These are phyloP conservation scores for Thielaviopsis musarum DNA, from an alignment of 2,329 filamentous ascomycete genomes.

Conservation along the genomic window DNA sequence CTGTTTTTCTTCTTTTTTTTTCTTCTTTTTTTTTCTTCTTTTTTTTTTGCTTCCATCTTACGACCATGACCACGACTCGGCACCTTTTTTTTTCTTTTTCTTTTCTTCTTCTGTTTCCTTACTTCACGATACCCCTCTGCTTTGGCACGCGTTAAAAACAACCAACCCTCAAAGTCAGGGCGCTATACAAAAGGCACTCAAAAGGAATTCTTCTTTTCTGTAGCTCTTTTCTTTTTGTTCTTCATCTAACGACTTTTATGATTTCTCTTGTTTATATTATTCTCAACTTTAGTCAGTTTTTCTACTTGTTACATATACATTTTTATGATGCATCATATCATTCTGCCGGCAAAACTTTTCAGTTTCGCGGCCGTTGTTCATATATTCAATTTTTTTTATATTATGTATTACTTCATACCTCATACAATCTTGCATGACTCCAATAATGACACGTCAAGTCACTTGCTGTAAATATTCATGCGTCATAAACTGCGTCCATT, in stretches of 20 bases:
- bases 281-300: background rate
- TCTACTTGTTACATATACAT: background rate
- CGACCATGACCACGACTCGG: background rate
- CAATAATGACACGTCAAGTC: too few relatives aligned
- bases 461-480: too few relatives aligned
- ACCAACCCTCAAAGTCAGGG: too few relatives aligned
- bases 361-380: background rate
- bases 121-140: too few relatives aligned
- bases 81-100: background rate
- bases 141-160: too few relatives aligned
- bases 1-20: background rate
- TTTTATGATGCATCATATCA: too few relatives aligned
- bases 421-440: background rate
- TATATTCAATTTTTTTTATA: conserved; percentile 2
- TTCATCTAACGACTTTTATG: too few relatives aligned
- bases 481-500: too few relatives aligned
- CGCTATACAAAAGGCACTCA: too few relatives aligned
- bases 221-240: background rate
- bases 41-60: background rate
- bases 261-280: background rate
- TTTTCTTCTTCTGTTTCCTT: too few relatives aligned
- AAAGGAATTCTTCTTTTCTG: background rate
- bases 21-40: background rate
- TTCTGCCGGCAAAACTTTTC: background rate
- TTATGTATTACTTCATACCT: background rate